Evolutionary conservation across 306 rosid species (phyloP).

Genomic region (Glycyrrhiza uralensis): DNA sequence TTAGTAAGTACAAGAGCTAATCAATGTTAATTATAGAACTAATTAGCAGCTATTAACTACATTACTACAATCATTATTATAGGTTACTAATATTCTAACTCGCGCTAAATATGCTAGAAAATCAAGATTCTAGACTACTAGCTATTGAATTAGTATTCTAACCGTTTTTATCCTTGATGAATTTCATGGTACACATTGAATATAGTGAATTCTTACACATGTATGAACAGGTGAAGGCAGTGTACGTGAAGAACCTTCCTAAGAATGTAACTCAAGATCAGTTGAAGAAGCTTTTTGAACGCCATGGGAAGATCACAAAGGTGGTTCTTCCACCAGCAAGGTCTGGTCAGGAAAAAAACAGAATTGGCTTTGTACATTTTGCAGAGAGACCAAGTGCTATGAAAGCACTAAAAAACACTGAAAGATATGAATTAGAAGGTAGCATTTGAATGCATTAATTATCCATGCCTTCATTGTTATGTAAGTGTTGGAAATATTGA

Average conservation of each 20-base stretch:
- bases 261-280: constrained; percentile 89
- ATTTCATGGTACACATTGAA: constrained; percentile 16
- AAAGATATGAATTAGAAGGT: constrained; percentile 90
- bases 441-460: constrained; percentile 6
- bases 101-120: not conserved
- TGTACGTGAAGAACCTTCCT: constrained; percentile 87
- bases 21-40: not conserved
- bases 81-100: not conserved
- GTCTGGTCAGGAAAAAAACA: constrained; percentile 80
- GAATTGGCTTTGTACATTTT: constrained; percentile 97
- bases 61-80: not conserved
- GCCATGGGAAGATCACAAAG: constrained; percentile 91
- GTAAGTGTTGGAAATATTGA: constrained; percentile 19
- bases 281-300: constrained; percentile 83
- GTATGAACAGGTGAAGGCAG: constrained; percentile 76
- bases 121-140: not conserved
- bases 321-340: constrained; percentile 94
- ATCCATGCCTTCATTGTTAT: not conserved
- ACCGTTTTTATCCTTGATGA: constrained; percentile 16
- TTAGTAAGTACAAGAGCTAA: not conserved
- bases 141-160: not conserved
- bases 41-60: not conserved
- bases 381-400: constrained; percentile 86
- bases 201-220: constrained; percentile 9
- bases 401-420: constrained; percentile 91